phyloP scores from a whole-genome alignment of 1,284 basidiomycete genomes.

The Ceratobasidium sp. region DNA sequence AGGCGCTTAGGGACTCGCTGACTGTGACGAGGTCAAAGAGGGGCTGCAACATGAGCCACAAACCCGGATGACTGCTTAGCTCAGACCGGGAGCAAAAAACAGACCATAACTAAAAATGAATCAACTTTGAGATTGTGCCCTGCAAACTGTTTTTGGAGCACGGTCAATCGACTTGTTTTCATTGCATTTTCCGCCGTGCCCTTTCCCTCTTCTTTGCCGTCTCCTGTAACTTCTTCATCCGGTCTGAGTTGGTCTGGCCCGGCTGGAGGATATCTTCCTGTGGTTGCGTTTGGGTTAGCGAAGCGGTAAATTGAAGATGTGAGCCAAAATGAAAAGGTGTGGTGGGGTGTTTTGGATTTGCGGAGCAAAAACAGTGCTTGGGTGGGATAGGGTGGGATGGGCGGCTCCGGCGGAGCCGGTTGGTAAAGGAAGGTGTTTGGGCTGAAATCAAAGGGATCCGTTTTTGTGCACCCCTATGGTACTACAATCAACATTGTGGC shows the following conservation, averaged over 20 bases:
- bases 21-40: constrained; percentile 31
- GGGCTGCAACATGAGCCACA: constrained; percentile 31
- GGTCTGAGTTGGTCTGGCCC: constrained; percentile 90
- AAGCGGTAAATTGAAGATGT: neutral
- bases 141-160: constrained; percentile 76
- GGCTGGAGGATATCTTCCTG: constrained; percentile 91
- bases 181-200: constrained; percentile 78
- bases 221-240: constrained; percentile 88
- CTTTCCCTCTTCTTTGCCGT: constrained; percentile 66
- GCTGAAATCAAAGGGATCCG: too few relatives aligned
- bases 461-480: too few relatives aligned
- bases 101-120: constrained; percentile 4
- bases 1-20: neutral
- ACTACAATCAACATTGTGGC: too few relatives aligned
- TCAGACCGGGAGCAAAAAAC: neutral
- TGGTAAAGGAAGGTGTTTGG: too few relatives aligned
- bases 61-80: neutral
- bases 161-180: constrained; percentile 82
- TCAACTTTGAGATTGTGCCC: constrained; percentile 52
- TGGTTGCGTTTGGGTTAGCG: too few relatives aligned
- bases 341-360: too few relatives aligned
- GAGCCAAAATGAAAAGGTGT: neutral
- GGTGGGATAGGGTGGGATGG: too few relatives aligned
- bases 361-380: too few relatives aligned
- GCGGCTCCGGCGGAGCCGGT: too few relatives aligned